Conservation (phyloP, 331 rosid genomes). For the Acacia pycnantha region DNA sequence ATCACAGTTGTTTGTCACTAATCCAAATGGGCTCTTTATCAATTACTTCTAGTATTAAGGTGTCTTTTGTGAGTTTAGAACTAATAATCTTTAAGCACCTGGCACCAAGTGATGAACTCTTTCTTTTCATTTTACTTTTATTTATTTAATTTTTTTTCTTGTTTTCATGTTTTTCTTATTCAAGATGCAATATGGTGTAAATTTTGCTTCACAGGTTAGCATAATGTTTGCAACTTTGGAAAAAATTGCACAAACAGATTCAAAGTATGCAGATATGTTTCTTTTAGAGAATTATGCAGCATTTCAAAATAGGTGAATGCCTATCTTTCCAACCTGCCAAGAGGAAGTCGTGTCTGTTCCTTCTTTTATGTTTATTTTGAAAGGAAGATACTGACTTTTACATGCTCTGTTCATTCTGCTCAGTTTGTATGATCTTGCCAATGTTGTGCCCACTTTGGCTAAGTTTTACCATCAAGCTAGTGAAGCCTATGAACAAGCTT, state of each 20-base stretch:
- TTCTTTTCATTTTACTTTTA: neutral
- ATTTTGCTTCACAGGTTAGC: slow-evolving; percentile 66
- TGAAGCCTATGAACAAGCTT: slow-evolving; percentile 98
- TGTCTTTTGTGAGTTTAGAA: slow-evolving; percentile 6
- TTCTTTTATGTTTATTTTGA: slow-evolving; percentile 21
- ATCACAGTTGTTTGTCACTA: too few species aligned
- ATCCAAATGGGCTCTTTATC: neutral
- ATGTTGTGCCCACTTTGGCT: slow-evolving; percentile 95
- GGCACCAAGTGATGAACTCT: neutral
- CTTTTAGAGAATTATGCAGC: slow-evolving; percentile 96
- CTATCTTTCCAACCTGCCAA: slow-evolving; percentile 13
- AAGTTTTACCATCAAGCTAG: slow-evolving; percentile 99
- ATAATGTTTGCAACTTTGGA: slow-evolving; percentile 95
- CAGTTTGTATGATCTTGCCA: slow-evolving; percentile 98
- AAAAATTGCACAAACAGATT: slow-evolving; percentile 95
- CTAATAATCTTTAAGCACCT: neutral
- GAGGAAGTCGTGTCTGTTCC: neutral
- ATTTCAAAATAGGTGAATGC: slow-evolving; percentile 86
- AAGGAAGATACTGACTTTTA: slow-evolving; percentile 18
- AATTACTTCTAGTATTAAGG: slow-evolving; percentile 20
- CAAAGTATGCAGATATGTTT: slow-evolving; percentile 83
- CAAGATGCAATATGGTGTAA: slow-evolving; percentile 15
- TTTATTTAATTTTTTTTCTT: neutral
- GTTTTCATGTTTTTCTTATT: neutral
- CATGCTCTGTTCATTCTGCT: slow-evolving; percentile 23